Base-by-base conservation (phyloP, 1,284 basidiomycete genomes). In the Coniophora puteana region DNA sequence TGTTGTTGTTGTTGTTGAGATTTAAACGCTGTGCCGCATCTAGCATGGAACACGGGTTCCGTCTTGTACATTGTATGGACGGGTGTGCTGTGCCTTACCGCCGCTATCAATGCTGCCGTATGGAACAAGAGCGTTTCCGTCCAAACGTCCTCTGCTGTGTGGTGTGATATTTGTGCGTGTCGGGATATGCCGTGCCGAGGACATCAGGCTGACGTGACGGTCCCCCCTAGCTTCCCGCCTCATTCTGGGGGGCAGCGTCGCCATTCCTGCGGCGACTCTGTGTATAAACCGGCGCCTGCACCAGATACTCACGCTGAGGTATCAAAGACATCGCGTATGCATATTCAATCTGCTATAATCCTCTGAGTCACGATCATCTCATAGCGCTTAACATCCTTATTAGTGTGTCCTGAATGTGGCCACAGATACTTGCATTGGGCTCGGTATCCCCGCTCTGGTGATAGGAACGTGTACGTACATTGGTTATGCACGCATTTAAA, bases 201-300 rank as follows among this genome's bases (percentile, higher is more conserved):
- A 5, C 12, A 5, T 11, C 33, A 8, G 25, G 11, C n/a, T n/a
- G n/a, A n/a, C n/a, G 5, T 28, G 17, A 25, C 14, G 32, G 26
- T n/a, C n/a, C n/a, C n/a, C 73, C 77, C n/a, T 28, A 68, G 65
- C 64, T 46, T 66, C 67, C 3, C 61, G 69, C 16, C 54, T 79
- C 16, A 57, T 64, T 7, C 50, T 78, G 16, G 77, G 66, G 30
- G 52, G 61, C 1, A 48, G 57, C 5, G 58, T 76, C 4, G 75
- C 61, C 3, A 69, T 83, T 24, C 76, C 78, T 1, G 69, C 75
- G 0, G 61, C 76, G 0, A 67, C 70, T 2, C 61, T 83, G 4
- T 80, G 78, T 52, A 80, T 83, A 57, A 78, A 68, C 47, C 71
- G 78, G 25, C 71, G 78, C 8, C 63, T 83, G 4, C 80, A 79